Base-by-base conservation (phyloP, 345 rosid genomes). In the Hypericum perforatum region DNA sequence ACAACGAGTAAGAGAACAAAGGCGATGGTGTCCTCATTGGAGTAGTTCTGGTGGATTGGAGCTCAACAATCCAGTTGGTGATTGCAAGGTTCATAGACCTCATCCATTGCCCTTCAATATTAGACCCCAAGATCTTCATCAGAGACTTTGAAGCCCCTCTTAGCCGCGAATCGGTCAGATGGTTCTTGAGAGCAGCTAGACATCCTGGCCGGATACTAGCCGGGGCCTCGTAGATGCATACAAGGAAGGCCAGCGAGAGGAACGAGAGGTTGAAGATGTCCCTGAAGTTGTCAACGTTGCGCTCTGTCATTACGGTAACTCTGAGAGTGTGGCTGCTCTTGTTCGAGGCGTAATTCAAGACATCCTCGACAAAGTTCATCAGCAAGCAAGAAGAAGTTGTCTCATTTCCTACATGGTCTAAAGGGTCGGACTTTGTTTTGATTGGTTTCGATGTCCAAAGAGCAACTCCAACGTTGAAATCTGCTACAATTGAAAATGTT, bases 41-140 rank as follows among this genome's bases (percentile, higher is more conserved):
- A 5, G 40, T 39, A 45, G 43, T 70, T 49, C 45, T 53, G 5
- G 39, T 43, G 11, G 76, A 72, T 51, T 60, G 74, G 8, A 73
- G 48, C 78, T 90, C 94, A 0, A 57, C 51, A 41, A 81, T 80
- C 95, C 94, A 86, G 45, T 82, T 86, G 29, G 94, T 90, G 39
- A 84, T 80, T 0, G 95, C 91, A 39, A 90, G 97, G 59, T 86
- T 84, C 12, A 86, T 8, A 0, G 97, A 78, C 53, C 91, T 68
- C 87, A 86, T 86, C 95, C 97, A 86, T 45, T 77, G 82, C 63
- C 82, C 95, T 60, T 86, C 97, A 5, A 90, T 63, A 49, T 86
- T 90, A 2, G 91, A 74, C 16, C 95, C 95, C 16, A 90, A 53
- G 37, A 71, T 71, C 36, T 67, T 71, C 94, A 86, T 76, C 5